Evolutionary conservation across 768 basidiomycete species (phyloP), one percentile per base, ranked within the genome.

Genomic region (Boletus vinaceobasis): DNA sequence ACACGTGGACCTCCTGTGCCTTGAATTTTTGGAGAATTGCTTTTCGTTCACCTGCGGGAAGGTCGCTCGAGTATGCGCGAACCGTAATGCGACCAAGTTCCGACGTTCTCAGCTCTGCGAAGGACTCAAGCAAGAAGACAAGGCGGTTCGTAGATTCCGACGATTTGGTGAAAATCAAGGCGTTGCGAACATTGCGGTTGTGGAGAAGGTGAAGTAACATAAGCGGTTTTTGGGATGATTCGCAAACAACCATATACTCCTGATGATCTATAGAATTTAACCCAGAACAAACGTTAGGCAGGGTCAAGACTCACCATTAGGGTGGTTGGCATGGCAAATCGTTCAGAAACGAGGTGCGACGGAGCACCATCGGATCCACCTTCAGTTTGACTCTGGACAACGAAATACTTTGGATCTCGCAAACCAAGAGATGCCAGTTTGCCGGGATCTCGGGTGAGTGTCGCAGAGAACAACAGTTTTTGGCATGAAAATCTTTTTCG

Each of bases 401-500:
- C 81, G 59, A 95, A 89, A 71, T 97, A 99, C 64, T 89, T 87
- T 2, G 95, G 90, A 51, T 88, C 73, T 53, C 82, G 74, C 37
- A 99, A 74, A 43, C 86, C 81, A 36, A 99, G 77, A 0, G 91
- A 84, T 7, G 88, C 86, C 40, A 98, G 86, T 64, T 91, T 95
- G n/a, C 88, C 86, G 0, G 97, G 96, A 73, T 98, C 94, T 9
- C 87, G 82, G 0, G 95, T 97, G 31, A 98, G 79, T 0, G 97
- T 99, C 0, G 97, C 97, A 10, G 94, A 97, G 74, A 99, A 97
- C 8, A 99, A 76, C 4, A 99, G 78, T 66, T 98, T 98, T 68
- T 98, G 96, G 62, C 95, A 97, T 6, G 88, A 88, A 5, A 82
- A 70, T 39, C 75, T 74, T 62, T 75, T 83, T 43, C 63, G 68